Percentiles rank a stretch among this genome's conserved stretches.
These are phyloP conservation scores for Crinitomyces ghanaensis DNA, from an alignment of 805 yeast genomes.

Conservation along the genomic window DNA sequence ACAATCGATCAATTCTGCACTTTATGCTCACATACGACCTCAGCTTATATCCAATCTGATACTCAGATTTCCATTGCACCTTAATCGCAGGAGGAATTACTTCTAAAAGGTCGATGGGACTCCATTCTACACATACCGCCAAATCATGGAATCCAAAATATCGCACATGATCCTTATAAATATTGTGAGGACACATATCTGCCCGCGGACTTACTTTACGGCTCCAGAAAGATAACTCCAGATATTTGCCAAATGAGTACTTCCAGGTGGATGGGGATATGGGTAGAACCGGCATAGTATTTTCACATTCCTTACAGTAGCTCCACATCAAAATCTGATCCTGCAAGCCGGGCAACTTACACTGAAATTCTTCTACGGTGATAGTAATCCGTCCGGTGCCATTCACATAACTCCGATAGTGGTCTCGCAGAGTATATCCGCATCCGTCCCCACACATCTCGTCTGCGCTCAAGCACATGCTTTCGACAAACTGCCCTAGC, in stretches of 20 bases:
- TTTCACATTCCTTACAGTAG: conserved; percentile 68
- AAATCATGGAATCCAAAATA: conserved; percentile 73
- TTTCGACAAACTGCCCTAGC: conserved; percentile 80
- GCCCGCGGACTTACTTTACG: conserved; percentile 42
- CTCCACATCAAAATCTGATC: conserved; percentile 84
- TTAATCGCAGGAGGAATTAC: conserved; percentile 65
- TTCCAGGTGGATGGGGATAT: conserved; percentile 85
- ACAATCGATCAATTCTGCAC: conserved; percentile 47
- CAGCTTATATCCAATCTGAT: conserved; percentile 55
- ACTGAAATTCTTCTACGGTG: conserved; percentile 49
- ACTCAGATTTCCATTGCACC: conserved; percentile 59
- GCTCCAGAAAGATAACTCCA: conserved; percentile 79
- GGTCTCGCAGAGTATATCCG: conserved; percentile 56
- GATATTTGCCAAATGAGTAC: conserved; percentile 84
- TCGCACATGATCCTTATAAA: conserved; percentile 68
- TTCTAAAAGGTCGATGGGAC: conserved; percentile 64
- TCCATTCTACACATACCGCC: conserved; percentile 70
- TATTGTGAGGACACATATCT: conserved; percentile 69
- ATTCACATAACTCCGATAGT: conserved; percentile 79
- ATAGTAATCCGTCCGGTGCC: conserved; percentile 77
- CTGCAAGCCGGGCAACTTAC: conserved; percentile 47
- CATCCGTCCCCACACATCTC: conserved; percentile 73
- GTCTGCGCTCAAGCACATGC: conserved; percentile 54
- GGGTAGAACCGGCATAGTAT: conserved; percentile 62
- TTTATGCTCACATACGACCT: conserved; percentile 46